These are phyloP conservation scores for Candida ulmi DNA, from an alignment of 805 yeast species.

Conservation along the genomic window DNA sequence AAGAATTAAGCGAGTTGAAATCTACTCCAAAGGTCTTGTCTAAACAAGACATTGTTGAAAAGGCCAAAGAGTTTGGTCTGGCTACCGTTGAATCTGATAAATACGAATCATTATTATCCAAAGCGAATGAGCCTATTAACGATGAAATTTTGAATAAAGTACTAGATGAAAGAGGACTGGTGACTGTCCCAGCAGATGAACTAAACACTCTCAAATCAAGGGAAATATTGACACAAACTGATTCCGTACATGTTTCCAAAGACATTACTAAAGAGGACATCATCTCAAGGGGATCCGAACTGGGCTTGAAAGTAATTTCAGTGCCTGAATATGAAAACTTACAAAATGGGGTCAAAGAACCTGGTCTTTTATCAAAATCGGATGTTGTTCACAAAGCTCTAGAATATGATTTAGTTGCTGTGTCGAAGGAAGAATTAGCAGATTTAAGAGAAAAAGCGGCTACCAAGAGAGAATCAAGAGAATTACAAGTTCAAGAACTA, in stretches of 20 bases:
- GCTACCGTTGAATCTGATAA: slow-evolving; percentile 12
- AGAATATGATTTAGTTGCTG: slow-evolving; percentile 29
- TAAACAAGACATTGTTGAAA: slow-evolving; percentile 1
- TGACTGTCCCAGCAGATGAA: slow-evolving; percentile 1
- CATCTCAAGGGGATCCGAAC: slow-evolving; percentile 21
- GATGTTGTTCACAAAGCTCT: slow-evolving; percentile 22
- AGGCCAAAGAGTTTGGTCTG: slow-evolving; percentile 10
- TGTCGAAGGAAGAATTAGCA: slow-evolving; percentile 27
- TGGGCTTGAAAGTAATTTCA: slow-evolving; percentile 30
- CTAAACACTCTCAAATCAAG: slow-evolving; percentile 2
- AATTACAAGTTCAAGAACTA: background rate
- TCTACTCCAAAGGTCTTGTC: background rate
- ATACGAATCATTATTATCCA: slow-evolving; percentile 4
- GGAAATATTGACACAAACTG: slow-evolving; percentile 1
- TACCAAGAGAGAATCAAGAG: background rate
- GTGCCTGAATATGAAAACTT: slow-evolving; percentile 24
- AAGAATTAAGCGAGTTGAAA: background rate
- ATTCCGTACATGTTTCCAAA: slow-evolving; percentile 21
- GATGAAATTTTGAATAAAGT: slow-evolving; percentile 23
- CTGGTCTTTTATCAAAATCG: slow-evolving; percentile 3
- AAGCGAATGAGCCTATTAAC: slow-evolving; percentile 19
- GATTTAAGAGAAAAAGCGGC: slow-evolving; percentile 14
- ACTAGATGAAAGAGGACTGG: background rate
- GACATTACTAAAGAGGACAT: slow-evolving; percentile 5
- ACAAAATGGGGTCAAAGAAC: slow-evolving; percentile 9